Base-by-base conservation (phyloP, 2,329 filamentous ascomycete genomes). In the Xylaria sp. region DNA sequence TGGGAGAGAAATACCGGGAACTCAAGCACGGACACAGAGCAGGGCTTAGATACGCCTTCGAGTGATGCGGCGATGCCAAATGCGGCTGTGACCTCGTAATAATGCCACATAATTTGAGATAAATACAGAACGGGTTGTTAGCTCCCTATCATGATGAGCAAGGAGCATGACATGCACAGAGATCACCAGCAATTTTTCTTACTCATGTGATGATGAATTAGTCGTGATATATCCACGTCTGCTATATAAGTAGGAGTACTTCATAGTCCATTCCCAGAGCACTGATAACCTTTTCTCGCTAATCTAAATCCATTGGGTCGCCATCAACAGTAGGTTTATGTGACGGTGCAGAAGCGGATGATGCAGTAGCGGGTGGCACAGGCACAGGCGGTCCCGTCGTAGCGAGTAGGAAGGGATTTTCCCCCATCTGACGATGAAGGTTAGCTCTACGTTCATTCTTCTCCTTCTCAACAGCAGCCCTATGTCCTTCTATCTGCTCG, bases 1-100 rank as follows among this genome's bases (percentile, higher is more conserved):
- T 94, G 92, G 92, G 92, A 94, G 80, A 88, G 57, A 53, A 63
- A 53, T 56, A 53, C 45, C 19, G 34, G 9, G 19, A 30, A 24
- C 19, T 3, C 48, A 9, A 39, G 17, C 42, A n/a, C 56, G 30
- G 54, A 21, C 30, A 42, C 53, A 53, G 63, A 45, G 24, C 67
- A 67, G 55, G 48, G 42, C 48, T 63, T 19, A 45, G 14, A 11
- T 36, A 27, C 32, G 14, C 4, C 36, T 66, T 66, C 36, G 12
- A 47, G 45, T 32, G 12, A 66, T 45, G 51, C 32, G 6, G 17
- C 9, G 8, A 56, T 47, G 4, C 45, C 32, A 14, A 32, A 59
- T 3, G 30, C 24, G 51, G n/a, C 7, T 3, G 21, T 47, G 21
- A 24, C 24, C 19, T 36, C 34, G 36, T 34, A 45, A 27, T 47